A percentile compares a stretch with the other conserved stretches of the same genome.
Evolutionary conservation across 352 stramenopile species (phyloP).

Genomic region (Blastocystis hominis): DNA sequence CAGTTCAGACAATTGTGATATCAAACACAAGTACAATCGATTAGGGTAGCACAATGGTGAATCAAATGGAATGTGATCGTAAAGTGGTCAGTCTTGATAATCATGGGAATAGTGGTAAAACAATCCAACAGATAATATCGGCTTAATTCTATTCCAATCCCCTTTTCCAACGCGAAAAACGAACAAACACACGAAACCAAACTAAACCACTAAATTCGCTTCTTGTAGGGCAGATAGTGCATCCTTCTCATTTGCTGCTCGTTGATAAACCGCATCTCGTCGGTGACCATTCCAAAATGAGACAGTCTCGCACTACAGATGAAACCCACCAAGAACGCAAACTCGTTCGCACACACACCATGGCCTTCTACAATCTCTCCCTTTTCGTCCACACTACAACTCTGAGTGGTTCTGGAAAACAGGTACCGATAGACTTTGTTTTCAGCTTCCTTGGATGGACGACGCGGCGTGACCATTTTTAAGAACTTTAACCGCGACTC

Average conservation of each 20-base stretch:
- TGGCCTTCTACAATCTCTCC: slow-evolving; percentile 55
- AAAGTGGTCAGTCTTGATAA: slow-evolving; percentile 28
- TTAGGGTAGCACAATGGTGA: not conserved
- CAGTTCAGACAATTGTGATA: not conserved
- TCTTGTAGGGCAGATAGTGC: slow-evolving; percentile 41
- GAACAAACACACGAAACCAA: not conserved
- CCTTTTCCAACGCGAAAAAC: not conserved
- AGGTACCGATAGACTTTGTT: slow-evolving; percentile 48
- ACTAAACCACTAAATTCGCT: slow-evolving; percentile 38
- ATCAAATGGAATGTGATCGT: slow-evolving; percentile 42
- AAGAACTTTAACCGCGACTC: slow-evolving; percentile 28
- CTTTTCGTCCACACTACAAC: slow-evolving; percentile 39
- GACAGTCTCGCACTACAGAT: slow-evolving; percentile 42
- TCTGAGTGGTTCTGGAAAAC: not conserved
- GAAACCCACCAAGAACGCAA: not conserved
- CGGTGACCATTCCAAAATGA: slow-evolving; percentile 43
- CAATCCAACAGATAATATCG: not conserved
- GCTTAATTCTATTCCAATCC: not conserved
- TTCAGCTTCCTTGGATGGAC: not conserved
- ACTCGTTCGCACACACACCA: slow-evolving; percentile 43
- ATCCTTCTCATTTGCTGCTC: slow-evolving; percentile 48
- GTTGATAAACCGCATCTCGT: slow-evolving; percentile 56
- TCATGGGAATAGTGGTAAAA: not conserved
- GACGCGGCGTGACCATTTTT: slow-evolving; percentile 46
- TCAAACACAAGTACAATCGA: not conserved